A percentile compares a stretch with the other conserved stretches of the same genome.
Evolutionary conservation across 352 stramenopile species (phyloP).

Genomic region (Globisporangium ultimum): DNA sequence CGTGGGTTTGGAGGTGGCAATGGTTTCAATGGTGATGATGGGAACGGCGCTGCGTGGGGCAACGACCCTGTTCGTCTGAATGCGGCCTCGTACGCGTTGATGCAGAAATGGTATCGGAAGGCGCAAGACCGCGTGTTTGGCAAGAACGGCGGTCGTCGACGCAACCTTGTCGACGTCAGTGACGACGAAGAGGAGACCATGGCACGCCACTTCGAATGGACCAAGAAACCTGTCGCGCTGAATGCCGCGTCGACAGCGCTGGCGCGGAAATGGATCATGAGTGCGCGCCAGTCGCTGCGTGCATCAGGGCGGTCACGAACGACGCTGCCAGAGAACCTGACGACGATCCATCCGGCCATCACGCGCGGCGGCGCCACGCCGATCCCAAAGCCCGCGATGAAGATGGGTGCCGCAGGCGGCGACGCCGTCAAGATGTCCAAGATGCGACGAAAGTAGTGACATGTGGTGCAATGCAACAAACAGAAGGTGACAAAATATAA

Average conservation of each 20-base stretch:
- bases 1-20: conserved; percentile 21
- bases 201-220: conserved; percentile 70
- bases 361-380: conserved; percentile 43
- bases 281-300: conserved; percentile 56
- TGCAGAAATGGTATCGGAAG: conserved; percentile 91
- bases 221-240: conserved; percentile 59
- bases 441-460: conserved; percentile 61
- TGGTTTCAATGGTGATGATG: conserved; percentile 11
- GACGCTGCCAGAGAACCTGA: conserved; percentile 49
- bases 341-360: conserved; percentile 48
- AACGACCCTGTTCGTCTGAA: conserved; percentile 55
- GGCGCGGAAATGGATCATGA: conserved; percentile 77
- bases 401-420: conserved; percentile 71
- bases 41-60: conserved; percentile 38
- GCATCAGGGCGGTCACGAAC: conserved; percentile 35
- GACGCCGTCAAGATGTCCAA: conserved; percentile 50
- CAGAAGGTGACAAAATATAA: conserved; percentile 6
- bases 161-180: conserved; percentile 69
- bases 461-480: background rate
- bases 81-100: conserved; percentile 83
- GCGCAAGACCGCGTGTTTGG: conserved; percentile 89
- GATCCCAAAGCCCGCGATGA: conserved; percentile 64
- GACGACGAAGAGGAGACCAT: conserved; percentile 85
- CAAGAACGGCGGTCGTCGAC: conserved; percentile 57
- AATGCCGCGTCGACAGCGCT: conserved; percentile 82